Conservation (phyloP, 2,329 filamentous ascomycete species). For the Colletotrichum costaricense region DNA sequence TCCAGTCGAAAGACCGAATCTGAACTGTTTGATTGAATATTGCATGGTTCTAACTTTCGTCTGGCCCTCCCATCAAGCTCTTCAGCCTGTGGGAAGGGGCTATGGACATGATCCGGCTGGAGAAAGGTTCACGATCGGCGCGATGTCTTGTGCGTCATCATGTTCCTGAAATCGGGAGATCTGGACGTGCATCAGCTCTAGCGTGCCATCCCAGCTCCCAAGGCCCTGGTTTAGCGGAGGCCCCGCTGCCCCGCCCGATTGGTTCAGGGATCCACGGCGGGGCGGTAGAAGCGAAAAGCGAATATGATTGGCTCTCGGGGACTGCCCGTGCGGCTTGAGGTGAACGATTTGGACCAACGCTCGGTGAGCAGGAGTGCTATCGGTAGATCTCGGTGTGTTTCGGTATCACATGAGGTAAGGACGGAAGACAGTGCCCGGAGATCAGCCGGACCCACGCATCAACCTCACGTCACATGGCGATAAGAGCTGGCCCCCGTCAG, state of each 20-base stretch:
- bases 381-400: no score
- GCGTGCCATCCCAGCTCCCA: conserved; percentile 26
- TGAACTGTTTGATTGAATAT: background rate
- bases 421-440: background rate
- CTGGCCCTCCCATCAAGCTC: background rate
- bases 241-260: background rate
- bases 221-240: conserved; percentile 18
- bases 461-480: background rate
- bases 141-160: conserved; percentile 37
- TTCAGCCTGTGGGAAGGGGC: background rate
- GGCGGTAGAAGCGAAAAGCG: background rate
- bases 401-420: rapidly evolving
- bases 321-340: background rate
- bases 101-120: conserved; percentile 12
- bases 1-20: background rate
- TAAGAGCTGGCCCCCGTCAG: background rate
- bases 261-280: background rate
- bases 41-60: background rate
- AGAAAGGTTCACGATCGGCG: conserved; percentile 27
- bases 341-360: background rate
- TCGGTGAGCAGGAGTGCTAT: no score
- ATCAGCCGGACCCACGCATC: background rate
- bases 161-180: conserved; percentile 36
- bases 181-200: conserved; percentile 31
- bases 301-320: background rate